Base-by-base conservation (phyloP, 176 grass and related monocot species). In the Areca catechu region DNA sequence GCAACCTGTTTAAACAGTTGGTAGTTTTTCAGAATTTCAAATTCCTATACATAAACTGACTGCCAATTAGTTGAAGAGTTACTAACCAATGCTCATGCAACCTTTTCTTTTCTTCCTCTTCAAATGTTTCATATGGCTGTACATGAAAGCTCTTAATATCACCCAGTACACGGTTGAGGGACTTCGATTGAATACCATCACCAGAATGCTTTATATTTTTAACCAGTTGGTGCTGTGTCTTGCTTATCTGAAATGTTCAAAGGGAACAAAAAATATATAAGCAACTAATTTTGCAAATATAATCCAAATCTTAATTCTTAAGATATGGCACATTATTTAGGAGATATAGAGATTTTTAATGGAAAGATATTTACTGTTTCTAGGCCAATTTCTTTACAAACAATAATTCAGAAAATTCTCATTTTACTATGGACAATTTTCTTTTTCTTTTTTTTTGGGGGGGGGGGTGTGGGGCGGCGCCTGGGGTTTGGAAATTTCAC, bases 121-220 rank as follows among this genome's bases (percentile, higher is more conserved):
- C 27, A 77, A 77, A 74, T 57, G 50, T 68, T 73, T 71, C 37
- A 48, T 66, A 81, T 66, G 73, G 74, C 60, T 81, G 71, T 12
- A 86, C 48, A 57, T 54, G 50, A 43, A 76, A 81, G 71, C 76
- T 77, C 47, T 81, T 60, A 51, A 86, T 74, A n/a, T 80, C 69
- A 18, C 83, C 83, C 61, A 86, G 53, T 34, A 86, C 73, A 57
- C 68, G 73, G 60, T 49, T 60, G 30, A 86, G 77, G 56, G 64
- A 74, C 24, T 80, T 80, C 0, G 63, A 50, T 53, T 80, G 77
- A 77, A 86, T 86, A 43, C 83, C 83, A 57, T 81, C 83, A 28
- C 69, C 73, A 70, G 83, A 86, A 52, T 74, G 74, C 51, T 77
- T 86, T 71, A 81, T 63, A 65, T 71, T 74, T 53, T 80, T 86